Conservation (phyloP, 2,329 filamentous ascomycete genomes). For the Fusarium camptoceras region DNA sequence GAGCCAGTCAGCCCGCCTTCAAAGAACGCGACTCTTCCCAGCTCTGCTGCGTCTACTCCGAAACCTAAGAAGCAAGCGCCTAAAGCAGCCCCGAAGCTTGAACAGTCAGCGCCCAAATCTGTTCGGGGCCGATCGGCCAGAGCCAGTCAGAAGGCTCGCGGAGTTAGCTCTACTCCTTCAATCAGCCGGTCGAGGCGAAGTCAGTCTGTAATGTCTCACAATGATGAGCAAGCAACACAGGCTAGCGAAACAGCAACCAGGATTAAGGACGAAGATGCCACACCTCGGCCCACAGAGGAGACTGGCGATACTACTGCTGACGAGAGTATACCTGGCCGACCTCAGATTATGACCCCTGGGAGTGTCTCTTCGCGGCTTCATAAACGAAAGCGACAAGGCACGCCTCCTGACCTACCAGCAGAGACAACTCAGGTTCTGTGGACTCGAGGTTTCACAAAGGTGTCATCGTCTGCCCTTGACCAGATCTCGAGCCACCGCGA, state of each 20-base stretch:
- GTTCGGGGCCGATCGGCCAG: slow-evolving; percentile 53
- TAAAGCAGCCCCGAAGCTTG: slow-evolving; percentile 46
- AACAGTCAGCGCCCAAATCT: slow-evolving; percentile 40
- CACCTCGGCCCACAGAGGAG: slow-evolving; percentile 66
- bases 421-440: slow-evolving; percentile 77
- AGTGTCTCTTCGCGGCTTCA: slow-evolving; percentile 54
- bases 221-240: slow-evolving; percentile 62
- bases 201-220: slow-evolving; percentile 60
- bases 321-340: slow-evolving; percentile 60
- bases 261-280: slow-evolving; percentile 71
- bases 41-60: slow-evolving; percentile 46
- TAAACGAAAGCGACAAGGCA: slow-evolving; percentile 70
- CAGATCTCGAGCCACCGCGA: slow-evolving; percentile 81
- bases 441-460: slow-evolving; percentile 80
- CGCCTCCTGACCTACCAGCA: slow-evolving; percentile 59
- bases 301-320: slow-evolving; percentile 67
- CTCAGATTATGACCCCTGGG: slow-evolving; percentile 53
- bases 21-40: slow-evolving; percentile 53
- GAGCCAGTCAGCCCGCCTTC: slow-evolving; percentile 70
- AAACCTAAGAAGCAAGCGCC: slow-evolving; percentile 52
- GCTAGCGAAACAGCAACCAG: slow-evolving; percentile 52
- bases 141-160: slow-evolving; percentile 51
- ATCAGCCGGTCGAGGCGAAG: slow-evolving; percentile 54
- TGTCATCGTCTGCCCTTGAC: slow-evolving; percentile 78
- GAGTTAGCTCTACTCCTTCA: slow-evolving; percentile 53